These are phyloP conservation scores for Hortiboletus campestris DNA, from an alignment of 768 basidiomycete genomes.

Conservation along the genomic window DNA sequence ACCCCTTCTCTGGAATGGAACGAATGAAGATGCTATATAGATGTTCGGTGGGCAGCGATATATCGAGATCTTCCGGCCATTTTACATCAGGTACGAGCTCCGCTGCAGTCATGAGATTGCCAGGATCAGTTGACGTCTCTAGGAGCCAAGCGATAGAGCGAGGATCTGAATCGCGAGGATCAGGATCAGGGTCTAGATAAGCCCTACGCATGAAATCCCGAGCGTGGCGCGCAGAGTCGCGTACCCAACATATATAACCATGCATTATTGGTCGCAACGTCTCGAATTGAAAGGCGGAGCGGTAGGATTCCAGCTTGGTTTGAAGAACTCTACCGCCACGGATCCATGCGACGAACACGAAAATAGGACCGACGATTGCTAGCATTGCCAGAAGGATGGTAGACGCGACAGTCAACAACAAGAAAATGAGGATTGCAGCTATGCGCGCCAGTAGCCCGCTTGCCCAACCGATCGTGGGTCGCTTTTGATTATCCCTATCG, in stretches of 20 bases:
- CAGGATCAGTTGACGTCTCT: constrained; percentile 18
- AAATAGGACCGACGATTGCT: background rate
- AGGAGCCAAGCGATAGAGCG: constrained; percentile 19
- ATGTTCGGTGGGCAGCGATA: constrained; percentile 1
- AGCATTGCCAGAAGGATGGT: background rate
- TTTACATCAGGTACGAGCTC: constrained; percentile 15
- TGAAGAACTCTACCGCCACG: background rate
- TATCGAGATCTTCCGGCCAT: constrained; percentile 13
- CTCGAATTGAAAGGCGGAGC: background rate
- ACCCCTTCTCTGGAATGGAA: background rate
- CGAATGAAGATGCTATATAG: constrained; percentile 1
- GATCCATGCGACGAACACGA: background rate
- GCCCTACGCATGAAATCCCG: background rate
- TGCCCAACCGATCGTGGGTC: background rate
- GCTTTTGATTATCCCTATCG: background rate
- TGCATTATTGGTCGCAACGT: background rate
- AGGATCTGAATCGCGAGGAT: background rate
- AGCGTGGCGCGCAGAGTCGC: background rate
- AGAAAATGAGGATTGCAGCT: background rate
- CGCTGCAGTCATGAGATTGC: constrained; percentile 8
- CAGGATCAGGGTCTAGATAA: background rate
- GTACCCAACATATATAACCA: background rate
- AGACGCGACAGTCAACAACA: background rate
- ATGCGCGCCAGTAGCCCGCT: background rate
- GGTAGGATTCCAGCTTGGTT: background rate